Conservation (phyloP, 441 rosid species). For the Dalechampia spathulata region DNA sequence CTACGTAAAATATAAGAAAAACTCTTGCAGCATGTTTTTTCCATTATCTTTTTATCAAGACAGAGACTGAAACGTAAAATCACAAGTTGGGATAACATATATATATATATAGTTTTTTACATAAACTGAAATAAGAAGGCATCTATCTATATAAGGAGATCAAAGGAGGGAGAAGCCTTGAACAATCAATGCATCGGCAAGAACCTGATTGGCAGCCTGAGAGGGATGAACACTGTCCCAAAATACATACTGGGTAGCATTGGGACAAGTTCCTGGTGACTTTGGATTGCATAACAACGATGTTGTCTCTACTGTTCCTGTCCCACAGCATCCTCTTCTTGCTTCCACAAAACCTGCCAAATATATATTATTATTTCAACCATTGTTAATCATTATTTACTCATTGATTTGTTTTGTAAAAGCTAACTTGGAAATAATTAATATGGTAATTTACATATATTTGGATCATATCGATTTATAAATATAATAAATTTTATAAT, state of each 20-base stretch:
- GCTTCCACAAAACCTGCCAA: constrained; percentile 68
- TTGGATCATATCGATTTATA: too few relatives aligned
- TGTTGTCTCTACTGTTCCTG: constrained; percentile 73
- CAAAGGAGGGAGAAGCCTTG: constrained; percentile 60
- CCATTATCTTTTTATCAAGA: not conserved
- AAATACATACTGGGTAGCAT: constrained; percentile 80
- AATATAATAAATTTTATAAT: too few relatives aligned
- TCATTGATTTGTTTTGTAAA: too few relatives aligned
- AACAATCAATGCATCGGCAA: constrained; percentile 53
- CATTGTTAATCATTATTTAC: too few relatives aligned
- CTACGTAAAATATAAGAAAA: not conserved
- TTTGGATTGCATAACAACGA: constrained; percentile 62
- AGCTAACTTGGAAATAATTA: too few relatives aligned
- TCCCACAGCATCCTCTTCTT: constrained; percentile 83
- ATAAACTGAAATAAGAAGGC: too few relatives aligned
- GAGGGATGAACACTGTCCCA: constrained; percentile 94
- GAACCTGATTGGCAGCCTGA: constrained; percentile 76
- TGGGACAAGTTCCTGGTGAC: constrained; percentile 68
- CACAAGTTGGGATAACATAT: too few relatives aligned
- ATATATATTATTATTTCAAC: too few relatives aligned
- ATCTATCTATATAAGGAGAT: too few relatives aligned
- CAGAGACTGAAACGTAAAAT: not conserved
- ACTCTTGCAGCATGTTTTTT: too few relatives aligned
- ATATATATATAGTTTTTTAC: not conserved
- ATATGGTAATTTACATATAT: too few relatives aligned